Conservation (phyloP, 78 protist genomes). For the Dictyostelium intermedium region DNA sequence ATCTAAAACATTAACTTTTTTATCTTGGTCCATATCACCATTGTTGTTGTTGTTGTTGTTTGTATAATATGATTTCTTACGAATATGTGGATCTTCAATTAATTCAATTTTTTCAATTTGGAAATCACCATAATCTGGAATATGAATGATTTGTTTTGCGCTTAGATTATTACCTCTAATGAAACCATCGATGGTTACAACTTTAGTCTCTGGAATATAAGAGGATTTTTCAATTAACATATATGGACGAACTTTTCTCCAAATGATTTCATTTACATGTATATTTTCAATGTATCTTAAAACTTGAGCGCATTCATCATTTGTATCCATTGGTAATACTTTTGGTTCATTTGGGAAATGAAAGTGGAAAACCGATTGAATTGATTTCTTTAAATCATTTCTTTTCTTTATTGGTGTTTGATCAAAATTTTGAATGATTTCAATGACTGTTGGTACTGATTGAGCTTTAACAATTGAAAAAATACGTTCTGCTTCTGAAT, state of each 20-base stretch:
- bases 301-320: slow-evolving; percentile 27
- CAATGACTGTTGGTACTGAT: slow-evolving; percentile 83
- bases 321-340: slow-evolving; percentile 80
- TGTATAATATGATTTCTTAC: neutral
- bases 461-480: slow-evolving; percentile 83
- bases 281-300: slow-evolving; percentile 29
- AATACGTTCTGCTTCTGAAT: slow-evolving; percentile 31
- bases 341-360: slow-evolving; percentile 83
- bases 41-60: neutral
- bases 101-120: slow-evolving; percentile 63
- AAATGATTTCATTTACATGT: slow-evolving; percentile 34
- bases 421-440: slow-evolving; percentile 68
- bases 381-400: slow-evolving; percentile 57
- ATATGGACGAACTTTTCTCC: slow-evolving; percentile 55
- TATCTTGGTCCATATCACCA: slow-evolving; percentile 10
- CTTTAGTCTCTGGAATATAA: neutral
- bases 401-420: slow-evolving; percentile 49
- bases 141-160: slow-evolving; percentile 81
- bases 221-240: slow-evolving; percentile 11
- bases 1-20: neutral
- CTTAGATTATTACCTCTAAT: slow-evolving; percentile 59
- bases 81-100: slow-evolving; percentile 31
- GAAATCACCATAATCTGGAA: slow-evolving; percentile 85
- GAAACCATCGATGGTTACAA: slow-evolving; percentile 46
- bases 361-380: slow-evolving; percentile 39